These are phyloP conservation scores for Aeschynomene evenia DNA, from an alignment of 306 rosid species.

Conservation along the genomic window DNA sequence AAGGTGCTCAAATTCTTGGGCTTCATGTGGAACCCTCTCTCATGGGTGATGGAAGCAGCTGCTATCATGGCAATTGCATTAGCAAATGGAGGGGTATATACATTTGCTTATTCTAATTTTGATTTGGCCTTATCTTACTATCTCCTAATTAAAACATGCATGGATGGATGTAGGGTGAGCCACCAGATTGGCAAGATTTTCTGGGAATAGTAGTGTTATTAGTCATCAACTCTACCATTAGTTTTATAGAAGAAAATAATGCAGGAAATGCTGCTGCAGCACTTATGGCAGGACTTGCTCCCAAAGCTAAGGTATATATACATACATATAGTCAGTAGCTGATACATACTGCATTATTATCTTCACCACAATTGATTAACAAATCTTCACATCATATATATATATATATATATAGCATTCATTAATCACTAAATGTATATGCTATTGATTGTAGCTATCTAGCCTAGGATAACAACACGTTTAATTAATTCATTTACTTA, in stretches of 20 bases:
- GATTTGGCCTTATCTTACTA: background rate
- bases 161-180: conserved; percentile 74
- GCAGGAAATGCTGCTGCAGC: conserved; percentile 97
- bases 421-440: no score
- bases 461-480: no score
- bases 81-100: conserved; percentile 85
- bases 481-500: background rate
- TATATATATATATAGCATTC: no score
- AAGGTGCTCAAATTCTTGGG: conserved; percentile 79
- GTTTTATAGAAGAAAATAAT: conserved; percentile 88
- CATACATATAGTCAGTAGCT: background rate
- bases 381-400: no score
- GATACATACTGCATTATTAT: no score
- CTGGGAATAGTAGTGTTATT: conserved; percentile 64
- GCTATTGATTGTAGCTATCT: background rate
- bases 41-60: conserved; percentile 94
- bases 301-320: conserved; percentile 74
- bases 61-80: conserved; percentile 93
- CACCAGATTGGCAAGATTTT: conserved; percentile 95
- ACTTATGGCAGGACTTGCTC: conserved; percentile 97
- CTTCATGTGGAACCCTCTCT: conserved; percentile 95
- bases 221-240: conserved; percentile 78
- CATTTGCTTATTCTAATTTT: background rate
- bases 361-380: no score
- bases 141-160: conserved; percentile 5